Evolutionary conservation across 2,329 filamentous ascomycete species (phyloP), one percentile per base, ranked within the genome.

Genomic region (Tolypocladium nubicola): DNA sequence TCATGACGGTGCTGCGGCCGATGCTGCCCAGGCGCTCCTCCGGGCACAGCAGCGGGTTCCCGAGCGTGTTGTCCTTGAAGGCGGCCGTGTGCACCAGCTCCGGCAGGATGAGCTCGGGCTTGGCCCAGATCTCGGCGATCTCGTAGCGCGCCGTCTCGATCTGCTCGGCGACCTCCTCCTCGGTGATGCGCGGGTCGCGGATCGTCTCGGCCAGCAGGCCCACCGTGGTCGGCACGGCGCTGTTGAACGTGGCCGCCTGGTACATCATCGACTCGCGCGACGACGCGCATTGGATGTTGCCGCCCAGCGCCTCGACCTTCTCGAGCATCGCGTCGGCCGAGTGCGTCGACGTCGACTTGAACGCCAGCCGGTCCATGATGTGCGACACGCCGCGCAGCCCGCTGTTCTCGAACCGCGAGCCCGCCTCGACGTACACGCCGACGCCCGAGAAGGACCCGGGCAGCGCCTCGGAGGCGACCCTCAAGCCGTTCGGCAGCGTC

Each of bases 231-330:
- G 89, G 86, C 10, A 99, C 91, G 21, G 90, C 87, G 33, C 87
- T 87, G 77, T 99, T 99, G 82, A 99, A 99, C 37, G 92, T 97
- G 33, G 94, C 94, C 1, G 91, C 90, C 73, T 99, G 94, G 77
- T 99, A 99, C 94, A 99, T 99, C 75, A 99, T 83, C 57, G 90
- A 90, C 74, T 99, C 94, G 62, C 94, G 82, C 2, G 91, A 96
- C 1, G 92, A 97, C 13, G 93, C 92, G 75, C 94, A 99, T 75
- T 97, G 92, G 59, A 99, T 93, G 71, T 97, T 97, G 38, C 94
- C 94, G 40, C 94, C 94, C 3, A 99, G 78, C 0, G 86, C 87
- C 73, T 97, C 94, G 39, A 97, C 81, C 39, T 86, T 80, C 72
- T 96, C 90, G 23, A 96, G 78, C 85, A 97, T 94, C 64, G 91